These are phyloP conservation scores for Apocynum venetum DNA, from an alignment of 257 asterid genomes.

Conservation along the genomic window DNA sequence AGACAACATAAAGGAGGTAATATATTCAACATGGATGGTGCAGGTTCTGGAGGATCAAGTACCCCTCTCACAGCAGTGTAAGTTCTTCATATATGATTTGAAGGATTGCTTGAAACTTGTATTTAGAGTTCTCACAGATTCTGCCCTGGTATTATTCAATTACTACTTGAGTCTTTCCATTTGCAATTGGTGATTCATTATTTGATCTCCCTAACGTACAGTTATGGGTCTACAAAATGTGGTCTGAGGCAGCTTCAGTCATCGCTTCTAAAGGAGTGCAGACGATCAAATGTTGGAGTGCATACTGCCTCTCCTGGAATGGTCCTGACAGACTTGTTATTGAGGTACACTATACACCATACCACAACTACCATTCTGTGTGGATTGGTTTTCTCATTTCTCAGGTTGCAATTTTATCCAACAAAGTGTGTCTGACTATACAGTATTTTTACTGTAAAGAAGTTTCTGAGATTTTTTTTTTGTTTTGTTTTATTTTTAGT, in stretches of 20 bases:
- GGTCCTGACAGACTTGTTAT: slow-evolving; percentile 89
- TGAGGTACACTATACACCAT: slow-evolving; percentile 47
- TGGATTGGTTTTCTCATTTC: neutral
- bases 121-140: neutral
- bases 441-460: neutral
- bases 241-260: slow-evolving; percentile 98
- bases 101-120: neutral
- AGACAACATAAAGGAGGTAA: slow-evolving; percentile 77
- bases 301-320: slow-evolving; percentile 99
- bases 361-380: neutral
- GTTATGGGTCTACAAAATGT: slow-evolving; percentile 97
- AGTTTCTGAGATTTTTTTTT: too few species aligned
- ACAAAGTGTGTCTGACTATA: neutral
- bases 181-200: slow-evolving; percentile 9
- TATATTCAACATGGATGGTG: slow-evolving; percentile 98
- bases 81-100: slow-evolving; percentile 22
- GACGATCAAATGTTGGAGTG: slow-evolving; percentile 74
- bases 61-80: slow-evolving; percentile 98
- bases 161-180: neutral
- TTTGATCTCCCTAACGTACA: slow-evolving; percentile 23
- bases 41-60: slow-evolving; percentile 98
- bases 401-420: neutral
- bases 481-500: too few species aligned
- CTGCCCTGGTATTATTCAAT: neutral
- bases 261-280: slow-evolving; percentile 81